Base-by-base conservation (phyloP, 192 early-diverging fungal genomes). In the Oehlia diaphana region DNA sequence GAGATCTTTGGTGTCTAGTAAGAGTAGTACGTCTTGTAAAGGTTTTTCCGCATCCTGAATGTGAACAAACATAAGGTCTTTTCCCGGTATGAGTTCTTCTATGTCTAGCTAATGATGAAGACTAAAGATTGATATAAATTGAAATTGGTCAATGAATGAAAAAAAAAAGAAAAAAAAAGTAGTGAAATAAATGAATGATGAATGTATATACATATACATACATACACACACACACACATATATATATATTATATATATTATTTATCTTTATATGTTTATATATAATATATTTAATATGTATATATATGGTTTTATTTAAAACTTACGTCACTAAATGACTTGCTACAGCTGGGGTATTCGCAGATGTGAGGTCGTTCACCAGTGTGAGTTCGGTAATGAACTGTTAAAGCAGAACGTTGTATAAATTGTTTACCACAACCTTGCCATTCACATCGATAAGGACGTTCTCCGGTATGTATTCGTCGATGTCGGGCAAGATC, bases 11-110 rank as follows among this genome's bases (percentile, higher is more conserved):
- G 79, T 93, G 92, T 39, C 92, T 82, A 5, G 91, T 91, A 19
- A 93, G 78, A 4, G 91, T 91, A 4, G 90, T 92, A 61, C 88
- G 87, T 31, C 92, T 83, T 35, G 90, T 93, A 79, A 95, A 96
- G 2, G 89, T 84, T 78, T 95, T 95, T 21, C 83, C 88, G 81
- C 95, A 96, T 3, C 90, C 91, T 7, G 86, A 84, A 74, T 87
- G 86, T n/a, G 83, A 80, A 76, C 93, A 94, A 8, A 87, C 86
- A 83, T 92, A 95, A 2, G 94, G 92, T 65, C 94, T 87, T 81
- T 93, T 93, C 62, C 92, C 93, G 76, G 91, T 92, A 80, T 95
- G 94, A 1, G 91, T 92, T 70, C 92, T 89, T 44, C 93, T 89
- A 82, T 95, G 94, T 67, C 94, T 87, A 0, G 92, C 92, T 62